Percentiles rank a stretch among this genome's conserved stretches.
Conservation (phyloP, 441 rosid species). For the Croton setiger region DNA sequence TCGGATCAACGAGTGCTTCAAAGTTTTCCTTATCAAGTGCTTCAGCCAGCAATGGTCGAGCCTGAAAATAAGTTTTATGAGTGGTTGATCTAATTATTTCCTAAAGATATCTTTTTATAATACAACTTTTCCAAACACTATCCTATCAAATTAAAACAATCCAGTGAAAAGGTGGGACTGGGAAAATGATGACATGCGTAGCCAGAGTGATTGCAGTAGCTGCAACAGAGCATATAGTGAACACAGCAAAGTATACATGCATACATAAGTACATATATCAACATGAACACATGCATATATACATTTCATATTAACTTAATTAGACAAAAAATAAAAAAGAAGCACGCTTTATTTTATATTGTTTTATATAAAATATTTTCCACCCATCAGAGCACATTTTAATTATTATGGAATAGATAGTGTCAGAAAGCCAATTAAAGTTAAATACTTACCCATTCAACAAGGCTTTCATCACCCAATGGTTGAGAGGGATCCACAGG, state of each 20-base stretch:
- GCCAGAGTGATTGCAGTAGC: neutral
- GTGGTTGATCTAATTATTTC: neutral
- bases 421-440: constrained; percentile 3
- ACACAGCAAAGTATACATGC: too few relatives aligned
- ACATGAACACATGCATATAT: too few relatives aligned
- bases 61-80: constrained; percentile 42
- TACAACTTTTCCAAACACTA: neutral
- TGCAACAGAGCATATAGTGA: neutral
- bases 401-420: neutral
- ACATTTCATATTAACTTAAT: too few relatives aligned
- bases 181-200: neutral
- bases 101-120: neutral
- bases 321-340: too few relatives aligned
- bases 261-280: too few relatives aligned
- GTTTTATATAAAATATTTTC: neutral
- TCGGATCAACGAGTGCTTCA: constrained; percentile 58
- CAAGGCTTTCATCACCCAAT: constrained; percentile 83
- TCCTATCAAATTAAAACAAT: neutral
- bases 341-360: neutral
- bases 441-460: constrained; percentile 68
- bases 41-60: constrained; percentile 69
- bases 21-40: constrained; percentile 74
- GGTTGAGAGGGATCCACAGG: constrained; percentile 89
- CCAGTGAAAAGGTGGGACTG: neutral
- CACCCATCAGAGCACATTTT: too few relatives aligned